phyloP scores from a whole-genome alignment of 1,139 yeast genomes.

The Kodamaea arcana region DNA sequence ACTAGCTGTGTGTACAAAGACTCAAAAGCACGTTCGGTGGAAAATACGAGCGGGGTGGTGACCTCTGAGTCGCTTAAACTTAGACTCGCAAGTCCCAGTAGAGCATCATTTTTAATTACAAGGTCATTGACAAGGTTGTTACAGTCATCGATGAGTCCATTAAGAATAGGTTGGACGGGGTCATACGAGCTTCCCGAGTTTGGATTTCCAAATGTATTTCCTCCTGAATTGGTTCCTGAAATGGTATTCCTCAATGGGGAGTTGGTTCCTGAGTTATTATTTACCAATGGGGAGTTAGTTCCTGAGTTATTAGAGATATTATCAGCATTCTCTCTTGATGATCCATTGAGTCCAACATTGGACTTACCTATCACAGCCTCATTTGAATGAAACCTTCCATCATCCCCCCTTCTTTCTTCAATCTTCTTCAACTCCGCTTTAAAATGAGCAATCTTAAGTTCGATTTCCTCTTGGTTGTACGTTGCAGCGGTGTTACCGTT shows the following conservation, averaged over 20 bases:
- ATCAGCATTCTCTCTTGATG: too few relatives aligned
- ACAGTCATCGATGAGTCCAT: slow-evolving; percentile 79
- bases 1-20: slow-evolving; percentile 40
- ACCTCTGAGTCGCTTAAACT: slow-evolving; percentile 16
- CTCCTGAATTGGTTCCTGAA: too few relatives aligned
- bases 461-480: slow-evolving; percentile 3
- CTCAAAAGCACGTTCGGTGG: slow-evolving; percentile 15
- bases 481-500: slow-evolving; percentile 3
- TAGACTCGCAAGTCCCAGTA: slow-evolving; percentile 29
- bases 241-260: too few relatives aligned
- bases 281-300: too few relatives aligned
- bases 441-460: slow-evolving; percentile 14
- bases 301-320: too few relatives aligned
- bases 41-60: neutral
- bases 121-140: slow-evolving; percentile 70
- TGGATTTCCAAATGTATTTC: too few relatives aligned
- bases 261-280: slow-evolving; percentile 2
- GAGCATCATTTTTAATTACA: slow-evolving; percentile 48
- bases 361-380: slow-evolving; percentile 16
- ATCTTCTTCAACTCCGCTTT: slow-evolving; percentile 27
- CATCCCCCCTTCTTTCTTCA: slow-evolving; percentile 29
- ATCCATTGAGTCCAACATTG: slow-evolving; percentile 13
- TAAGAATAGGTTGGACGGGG: slow-evolving; percentile 53
- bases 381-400: slow-evolving; percentile 28
- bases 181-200: slow-evolving; percentile 6